Base-by-base conservation (phyloP, 169 alveolate species). In the Babesia ovis region DNA sequence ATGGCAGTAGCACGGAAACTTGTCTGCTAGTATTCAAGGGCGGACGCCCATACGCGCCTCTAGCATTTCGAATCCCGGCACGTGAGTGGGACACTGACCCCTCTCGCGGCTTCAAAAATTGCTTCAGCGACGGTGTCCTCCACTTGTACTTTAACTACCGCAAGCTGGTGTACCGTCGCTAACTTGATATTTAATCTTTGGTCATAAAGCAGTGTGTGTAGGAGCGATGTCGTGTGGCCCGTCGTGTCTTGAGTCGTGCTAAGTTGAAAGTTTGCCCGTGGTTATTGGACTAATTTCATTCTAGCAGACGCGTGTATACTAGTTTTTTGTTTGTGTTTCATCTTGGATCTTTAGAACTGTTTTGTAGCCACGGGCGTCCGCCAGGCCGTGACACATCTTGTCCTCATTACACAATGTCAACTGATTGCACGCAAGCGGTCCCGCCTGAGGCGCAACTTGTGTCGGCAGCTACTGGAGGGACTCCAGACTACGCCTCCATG, bases 41-140 rank as follows among this genome's bases (percentile, higher is more conserved):
- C 0, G 99, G 99, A 1, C 98, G 98, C 0, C 99, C 99, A 31
- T 97, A 97, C 86, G 59, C 82, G 54, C 99, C 97, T 75, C 89
- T 97, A 23, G 98, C 99, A 35, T 97, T 97, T 88, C 94, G 95
- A 84, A 96, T 97, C 55, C 85, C 96, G 5, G 94, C 95, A 84
- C 94, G 95, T 35, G 99, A 97, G 85, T 97, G 99, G 99, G 96
- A 95, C 55, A 90, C 91, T 41, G 92, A 94, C 35, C 96, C 92
- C 25, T 85, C 91, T 60, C 91, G 91, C 57, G 99, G 98, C 18
- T 96, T 95, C 72, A 93, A 93, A 67, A 90, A 93, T 66, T 89
- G 85, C 31, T 95, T 94, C 77, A 96, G 92, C 58, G 88, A 92
- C 69, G 98, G 98, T 0, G 92, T 94, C 31, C 86, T 96, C 42